Evolutionary conservation across 129 eudicot species (phyloP).

Genomic region (Tagetes patula): DNA sequence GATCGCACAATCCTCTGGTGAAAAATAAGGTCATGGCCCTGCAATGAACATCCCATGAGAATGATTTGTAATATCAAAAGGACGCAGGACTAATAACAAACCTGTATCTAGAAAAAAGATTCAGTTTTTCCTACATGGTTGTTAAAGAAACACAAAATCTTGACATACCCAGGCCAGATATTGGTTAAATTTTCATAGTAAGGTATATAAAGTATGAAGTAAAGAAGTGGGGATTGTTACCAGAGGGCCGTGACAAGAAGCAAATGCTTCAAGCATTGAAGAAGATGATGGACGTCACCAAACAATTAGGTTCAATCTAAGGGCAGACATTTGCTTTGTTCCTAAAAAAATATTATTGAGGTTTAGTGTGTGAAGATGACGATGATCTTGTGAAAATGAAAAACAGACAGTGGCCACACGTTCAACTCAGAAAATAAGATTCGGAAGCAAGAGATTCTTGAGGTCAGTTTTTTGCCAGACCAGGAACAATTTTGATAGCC

Average conservation of each 20-base stretch:
- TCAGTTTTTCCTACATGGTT: too few species aligned
- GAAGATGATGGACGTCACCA: constrained; percentile 24
- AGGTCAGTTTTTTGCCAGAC: too few species aligned
- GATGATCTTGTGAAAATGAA: neutral
- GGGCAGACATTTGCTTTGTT: constrained; percentile 22
- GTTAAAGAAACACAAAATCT: neutral
- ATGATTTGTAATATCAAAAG: too few species aligned
- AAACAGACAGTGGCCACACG: too few species aligned
- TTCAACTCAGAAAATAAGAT: too few species aligned
- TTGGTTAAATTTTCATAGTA: too few species aligned
- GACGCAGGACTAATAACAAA: too few species aligned
- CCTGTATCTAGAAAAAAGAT: too few species aligned
- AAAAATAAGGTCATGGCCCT: constrained; percentile 56
- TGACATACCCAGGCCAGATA: neutral
- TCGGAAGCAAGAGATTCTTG: too few species aligned
- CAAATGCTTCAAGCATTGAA: constrained; percentile 53
- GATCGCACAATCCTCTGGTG: constrained; percentile 33
- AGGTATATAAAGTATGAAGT: neutral
- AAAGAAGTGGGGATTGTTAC: constrained; percentile 33
- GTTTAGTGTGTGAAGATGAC: constrained; percentile 19
- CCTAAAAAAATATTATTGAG: neutral
- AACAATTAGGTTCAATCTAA: neutral
- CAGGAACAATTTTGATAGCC: too few species aligned
- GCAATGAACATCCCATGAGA: constrained; percentile 20
- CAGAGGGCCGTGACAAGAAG: constrained; percentile 46